phyloP scores from a whole-genome alignment of 2,329 filamentous ascomycete genomes.

The Diaporthe australafricana region DNA sequence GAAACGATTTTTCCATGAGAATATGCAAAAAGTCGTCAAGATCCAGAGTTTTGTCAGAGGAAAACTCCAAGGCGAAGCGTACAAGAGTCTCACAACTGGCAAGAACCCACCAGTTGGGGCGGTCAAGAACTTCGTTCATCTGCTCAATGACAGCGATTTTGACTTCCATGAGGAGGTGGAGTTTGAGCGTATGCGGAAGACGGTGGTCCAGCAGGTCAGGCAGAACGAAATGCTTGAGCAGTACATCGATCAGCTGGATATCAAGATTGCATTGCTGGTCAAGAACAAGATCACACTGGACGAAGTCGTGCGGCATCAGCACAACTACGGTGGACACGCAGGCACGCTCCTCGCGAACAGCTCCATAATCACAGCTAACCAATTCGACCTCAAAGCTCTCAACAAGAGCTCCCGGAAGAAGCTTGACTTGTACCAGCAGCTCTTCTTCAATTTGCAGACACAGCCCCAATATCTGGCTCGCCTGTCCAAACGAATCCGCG shows the following conservation, averaged over 20 bases:
- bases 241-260: conserved; percentile 97
- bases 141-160: conserved; percentile 97
- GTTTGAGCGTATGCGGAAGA: conserved; percentile 94
- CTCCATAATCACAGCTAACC: conserved; percentile 89
- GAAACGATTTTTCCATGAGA: conserved; percentile 88
- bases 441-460: conserved; percentile 97
- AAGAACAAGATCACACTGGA: conserved; percentile 99
- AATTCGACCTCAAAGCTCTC: conserved; percentile 95
- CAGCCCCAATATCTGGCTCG: conserved; percentile 94
- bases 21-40: conserved; percentile 99
- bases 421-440: conserved; percentile 94
- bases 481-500: conserved; percentile 85
- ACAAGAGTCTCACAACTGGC: conserved; percentile 94
- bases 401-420: conserved; percentile 98
- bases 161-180: conserved; percentile 99
- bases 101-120: conserved; percentile 97
- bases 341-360: conserved; percentile 87
- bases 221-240: conserved; percentile 98
- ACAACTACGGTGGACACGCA: conserved; percentile 92
- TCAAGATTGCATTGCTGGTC: conserved; percentile 97
- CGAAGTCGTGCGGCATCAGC: conserved; percentile 96
- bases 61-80: conserved; percentile 96
- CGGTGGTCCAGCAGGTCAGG: conserved; percentile 95
- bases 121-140: conserved; percentile 97
- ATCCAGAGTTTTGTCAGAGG: conserved; percentile 96